These are phyloP conservation scores for Bothriochloa decipiens DNA, from an alignment of 176 grass and related monocot species.

Conservation along the genomic window DNA sequence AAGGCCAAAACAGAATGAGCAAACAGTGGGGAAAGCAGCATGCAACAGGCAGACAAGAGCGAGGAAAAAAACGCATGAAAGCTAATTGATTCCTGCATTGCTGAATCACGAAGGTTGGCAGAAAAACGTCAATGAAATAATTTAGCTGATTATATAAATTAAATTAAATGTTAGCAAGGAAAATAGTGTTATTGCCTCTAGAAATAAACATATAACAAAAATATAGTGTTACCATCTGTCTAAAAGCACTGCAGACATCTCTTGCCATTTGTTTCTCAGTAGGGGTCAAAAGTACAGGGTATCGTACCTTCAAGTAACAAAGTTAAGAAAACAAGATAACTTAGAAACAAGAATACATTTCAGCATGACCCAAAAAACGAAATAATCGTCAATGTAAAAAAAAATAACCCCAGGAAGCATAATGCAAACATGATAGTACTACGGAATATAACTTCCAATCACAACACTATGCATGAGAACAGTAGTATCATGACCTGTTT, in stretches of 20 bases:
- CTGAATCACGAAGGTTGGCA: not conserved
- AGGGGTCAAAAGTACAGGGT: constrained; percentile 93
- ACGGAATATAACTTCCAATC: not conserved
- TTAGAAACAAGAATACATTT: constrained; percentile 19
- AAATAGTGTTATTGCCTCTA: constrained; percentile 2
- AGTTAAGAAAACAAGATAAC: constrained; percentile 18
- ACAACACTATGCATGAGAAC: constrained; percentile 9
- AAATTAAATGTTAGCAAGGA: not conserved
- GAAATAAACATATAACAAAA: constrained; percentile 21
- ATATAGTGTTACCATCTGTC: constrained; percentile 71
- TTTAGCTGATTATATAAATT: not conserved
- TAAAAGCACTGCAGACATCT: constrained; percentile 88
- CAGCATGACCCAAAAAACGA: constrained; percentile 17
- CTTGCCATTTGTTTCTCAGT: constrained; percentile 98
- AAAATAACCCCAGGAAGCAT: not conserved
- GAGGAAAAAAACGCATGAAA: not conserved
- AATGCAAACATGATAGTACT: constrained; percentile 25
- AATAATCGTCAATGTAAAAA: constrained; percentile 2
- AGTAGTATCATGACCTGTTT: constrained; percentile 13
- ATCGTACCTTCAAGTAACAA: constrained; percentile 78
- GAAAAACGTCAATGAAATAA: not conserved
- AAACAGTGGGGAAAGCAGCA: not conserved
- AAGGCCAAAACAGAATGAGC: not conserved
- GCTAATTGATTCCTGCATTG: not conserved
- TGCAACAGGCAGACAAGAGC: not conserved